Conservation (phyloP, 495 filamentous ascomycete genomes). For the Acidomyces sp. region DNA sequence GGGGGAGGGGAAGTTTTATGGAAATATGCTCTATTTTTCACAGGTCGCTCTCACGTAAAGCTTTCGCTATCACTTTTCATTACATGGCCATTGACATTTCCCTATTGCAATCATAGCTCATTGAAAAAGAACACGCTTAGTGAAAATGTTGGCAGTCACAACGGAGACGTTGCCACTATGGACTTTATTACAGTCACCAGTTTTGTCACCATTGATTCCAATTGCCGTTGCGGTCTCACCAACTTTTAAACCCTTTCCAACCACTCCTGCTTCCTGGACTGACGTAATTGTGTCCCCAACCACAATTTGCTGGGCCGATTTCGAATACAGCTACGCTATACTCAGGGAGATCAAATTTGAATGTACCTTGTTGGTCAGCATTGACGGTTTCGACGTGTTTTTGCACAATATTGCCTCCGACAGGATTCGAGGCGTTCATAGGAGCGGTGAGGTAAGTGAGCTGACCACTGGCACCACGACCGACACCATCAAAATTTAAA, state of each 20-base stretch:
- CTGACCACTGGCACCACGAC: conserved; percentile 33
- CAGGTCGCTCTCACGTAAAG: too few relatives aligned
- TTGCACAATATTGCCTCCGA: conserved; percentile 23
- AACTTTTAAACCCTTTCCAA: conserved; percentile 8
- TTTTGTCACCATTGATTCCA: too few relatives aligned
- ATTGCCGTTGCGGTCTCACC: too few relatives aligned
- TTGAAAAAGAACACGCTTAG: too few relatives aligned
- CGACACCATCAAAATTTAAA: conserved; percentile 42
- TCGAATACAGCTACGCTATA: conserved; percentile 20
- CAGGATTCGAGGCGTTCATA: conserved; percentile 29
- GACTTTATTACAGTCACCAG: too few relatives aligned
- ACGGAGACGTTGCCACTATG: too few relatives aligned
- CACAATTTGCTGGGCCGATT: conserved; percentile 4
- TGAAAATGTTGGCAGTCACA: too few relatives aligned
- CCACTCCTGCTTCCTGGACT: conserved; percentile 7
- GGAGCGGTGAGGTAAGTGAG: conserved; percentile 48
- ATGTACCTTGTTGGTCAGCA: conserved; percentile 10
- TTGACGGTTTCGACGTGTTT: conserved; percentile 3
- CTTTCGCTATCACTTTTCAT: too few relatives aligned
- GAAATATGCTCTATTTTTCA: too few relatives aligned
- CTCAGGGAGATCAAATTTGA: conserved; percentile 18
- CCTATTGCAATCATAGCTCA: too few relatives aligned
- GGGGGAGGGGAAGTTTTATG: too few relatives aligned
- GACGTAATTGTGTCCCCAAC: conserved; percentile 9
- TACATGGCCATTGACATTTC: too few relatives aligned